Evolutionary conservation across 2,329 filamentous ascomycete genomes (phyloP), one percentile per base, ranked within the genome.

Genomic region (Chaetothyriales sp.): DNA sequence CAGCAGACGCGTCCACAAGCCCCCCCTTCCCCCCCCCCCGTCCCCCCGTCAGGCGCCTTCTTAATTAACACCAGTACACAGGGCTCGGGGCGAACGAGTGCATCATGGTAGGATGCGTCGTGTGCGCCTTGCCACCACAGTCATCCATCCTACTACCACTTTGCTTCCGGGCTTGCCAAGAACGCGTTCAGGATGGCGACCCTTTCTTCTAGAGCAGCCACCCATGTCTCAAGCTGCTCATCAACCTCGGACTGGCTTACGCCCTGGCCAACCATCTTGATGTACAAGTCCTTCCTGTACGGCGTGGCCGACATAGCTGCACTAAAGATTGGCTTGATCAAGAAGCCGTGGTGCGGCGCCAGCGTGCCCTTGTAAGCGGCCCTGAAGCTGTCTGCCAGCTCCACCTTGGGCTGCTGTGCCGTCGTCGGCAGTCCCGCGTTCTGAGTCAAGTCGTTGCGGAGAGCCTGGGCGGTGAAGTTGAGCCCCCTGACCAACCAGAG

Each of bases 401-500:
- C 67, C 61, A 50, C 78, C 48, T 54, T 57, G 2, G 57, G 57
- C 48, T 58, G 57, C 5, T 48, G 46, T 25, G 54, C 57, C 2
- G 52, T 59, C 9, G 48, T 49, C 18, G 50, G 25, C 1, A 58
- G 48, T 8, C 52, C 50, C 1, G 54, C 65, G 64, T 84, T 81
- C 64, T 37, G 52, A 8, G 57, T 58, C 33, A 60, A 50, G 40
- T 61, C 59, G n/a, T 56, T 50, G 65, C 81, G 80, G 57, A 98
- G 82, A 54, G 86, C 86, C 68, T 87, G 82, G 65, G 82, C 81
- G 59, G 90, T 97, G 74, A 98, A 98, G 66, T 95, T 88, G 64
- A 97, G 85, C 55, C 85, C 92, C 86, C 90, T 85, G 60, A 83
- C 77, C 56, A 95, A 78, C 92, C 92, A 98, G 55, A 97, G 69